Evolutionary conservation across 1,139 yeast species (phyloP).

Genomic region (Hemisphaericaspora xylanilytica): DNA sequence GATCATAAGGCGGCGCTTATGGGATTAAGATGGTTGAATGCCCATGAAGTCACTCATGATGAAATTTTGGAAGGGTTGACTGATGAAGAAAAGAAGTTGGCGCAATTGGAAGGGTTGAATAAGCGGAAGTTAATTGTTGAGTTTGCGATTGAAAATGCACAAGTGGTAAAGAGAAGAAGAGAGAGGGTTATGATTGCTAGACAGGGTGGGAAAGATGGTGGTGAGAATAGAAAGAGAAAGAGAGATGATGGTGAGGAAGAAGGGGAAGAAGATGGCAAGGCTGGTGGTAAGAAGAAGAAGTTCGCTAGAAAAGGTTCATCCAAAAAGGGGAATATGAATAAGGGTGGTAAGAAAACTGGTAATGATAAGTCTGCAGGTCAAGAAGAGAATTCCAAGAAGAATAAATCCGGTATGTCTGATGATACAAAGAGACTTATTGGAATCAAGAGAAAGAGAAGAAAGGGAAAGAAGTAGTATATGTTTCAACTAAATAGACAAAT

Average conservation of each 20-base stretch:
- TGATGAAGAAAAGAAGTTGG: conserved; percentile 63
- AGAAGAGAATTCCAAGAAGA: conserved; percentile 15
- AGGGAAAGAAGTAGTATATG: conserved; percentile 31
- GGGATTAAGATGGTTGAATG: conserved; percentile 97
- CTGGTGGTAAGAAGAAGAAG: conserved; percentile 16
- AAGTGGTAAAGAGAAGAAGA: conserved; percentile 84
- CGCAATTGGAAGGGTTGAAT: conserved; percentile 50
- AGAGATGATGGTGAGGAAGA: conserved; percentile 24
- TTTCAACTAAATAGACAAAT: conserved; percentile 1
- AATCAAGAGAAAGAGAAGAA: conserved; percentile 67
- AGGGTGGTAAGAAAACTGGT: conserved; percentile 43
- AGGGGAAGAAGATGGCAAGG: conserved; percentile 13
- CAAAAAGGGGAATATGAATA: conserved; percentile 48
- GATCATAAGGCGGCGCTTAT: conserved; percentile 92
- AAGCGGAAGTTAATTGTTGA: conserved; percentile 87
- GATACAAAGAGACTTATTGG: conserved; percentile 64
- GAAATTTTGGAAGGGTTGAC: conserved; percentile 72
- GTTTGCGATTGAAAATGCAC: conserved; percentile 94
- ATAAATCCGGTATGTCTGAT: conserved; percentile 47
- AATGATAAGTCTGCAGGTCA: conserved; percentile 20
- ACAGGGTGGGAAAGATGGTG: conserved; percentile 27
- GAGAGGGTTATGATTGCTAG: conserved; percentile 59
- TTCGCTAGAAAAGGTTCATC: conserved; percentile 23
- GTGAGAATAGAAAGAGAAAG: conserved; percentile 19
- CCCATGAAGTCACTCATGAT: conserved; percentile 72